These are phyloP conservation scores for Cyclotella choctawhatcheeana DNA, from an alignment of 108 stramenopile genomes.

Conservation along the genomic window DNA sequence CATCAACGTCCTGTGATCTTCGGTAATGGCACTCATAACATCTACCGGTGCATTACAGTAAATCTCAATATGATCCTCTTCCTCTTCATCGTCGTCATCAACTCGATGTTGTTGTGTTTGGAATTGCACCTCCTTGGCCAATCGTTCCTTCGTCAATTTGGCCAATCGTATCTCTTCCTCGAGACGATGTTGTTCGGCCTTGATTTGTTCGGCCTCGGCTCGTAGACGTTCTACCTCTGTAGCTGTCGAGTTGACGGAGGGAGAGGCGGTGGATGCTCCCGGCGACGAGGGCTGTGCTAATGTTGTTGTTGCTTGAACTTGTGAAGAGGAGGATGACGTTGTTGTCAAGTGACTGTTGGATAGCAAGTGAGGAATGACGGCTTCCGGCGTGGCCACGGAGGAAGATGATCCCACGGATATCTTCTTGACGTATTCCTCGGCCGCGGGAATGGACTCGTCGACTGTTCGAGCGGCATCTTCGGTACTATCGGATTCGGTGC, in stretches of 20 bases:
- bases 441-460: not conserved
- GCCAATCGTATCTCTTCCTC: constrained; percentile 6
- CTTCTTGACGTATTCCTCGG: not conserved
- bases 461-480: constrained; percentile 1
- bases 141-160: constrained; percentile 2
- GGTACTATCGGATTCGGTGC: not conserved
- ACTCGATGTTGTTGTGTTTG: no score
- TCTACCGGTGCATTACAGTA: constrained; percentile 7
- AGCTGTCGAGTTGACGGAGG: not conserved
- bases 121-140: not conserved
- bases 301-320: not conserved
- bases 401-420: not conserved
- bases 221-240: constrained; percentile 8
- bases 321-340: no score
- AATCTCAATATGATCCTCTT: constrained; percentile 13
- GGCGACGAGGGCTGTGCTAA: not conserved
- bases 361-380: no score
- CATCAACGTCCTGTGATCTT: not conserved
- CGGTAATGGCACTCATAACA: constrained; percentile 20
- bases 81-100: not conserved
- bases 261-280: not conserved
- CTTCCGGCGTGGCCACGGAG: not conserved
- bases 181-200: not conserved
- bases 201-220: constrained; percentile 4
- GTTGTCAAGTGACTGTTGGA: no score